A percentile compares a stretch with the other conserved stretches of the same genome.
phyloP scores from a whole-genome alignment of 2,329 filamentous ascomycete genomes.

The Aspergillus fijiensis region DNA sequence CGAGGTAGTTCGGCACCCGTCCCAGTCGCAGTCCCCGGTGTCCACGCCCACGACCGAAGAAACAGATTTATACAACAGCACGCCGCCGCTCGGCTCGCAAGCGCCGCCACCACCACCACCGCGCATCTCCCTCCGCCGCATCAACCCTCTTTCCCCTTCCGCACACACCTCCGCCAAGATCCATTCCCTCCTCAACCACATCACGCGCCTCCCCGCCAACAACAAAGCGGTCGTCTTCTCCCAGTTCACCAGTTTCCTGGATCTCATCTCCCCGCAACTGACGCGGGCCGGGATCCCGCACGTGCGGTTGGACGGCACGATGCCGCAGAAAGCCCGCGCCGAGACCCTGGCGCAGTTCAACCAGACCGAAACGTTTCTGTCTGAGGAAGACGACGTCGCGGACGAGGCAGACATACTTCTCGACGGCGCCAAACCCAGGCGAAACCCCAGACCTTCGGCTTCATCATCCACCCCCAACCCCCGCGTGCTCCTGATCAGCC shows the following conservation, averaged over 20 bases:
- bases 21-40: conserved; percentile 10
- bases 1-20: conserved; percentile 77
- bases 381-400: conserved; percentile 35
- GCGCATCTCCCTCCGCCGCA: conserved; percentile 60
- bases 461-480: conserved; percentile 26
- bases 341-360: conserved; percentile 74
- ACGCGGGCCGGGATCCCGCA: conserved; percentile 68
- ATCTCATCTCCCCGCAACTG: conserved; percentile 83
- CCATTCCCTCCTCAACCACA: conserved; percentile 70
- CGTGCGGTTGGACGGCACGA: conserved; percentile 87
- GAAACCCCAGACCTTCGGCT: not conserved
- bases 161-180: conserved; percentile 76
- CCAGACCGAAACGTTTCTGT: conserved; percentile 38
- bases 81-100: conserved; percentile 35
- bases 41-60: conserved; percentile 34
- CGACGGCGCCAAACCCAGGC: not conserved
- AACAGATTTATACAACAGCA: conserved; percentile 42
- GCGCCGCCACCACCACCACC: conserved; percentile 40
- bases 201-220: conserved; percentile 67
- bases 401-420: conserved; percentile 29
- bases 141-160: conserved; percentile 62
- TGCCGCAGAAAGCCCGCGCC: conserved; percentile 81
- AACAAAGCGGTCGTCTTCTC: conserved; percentile 93
- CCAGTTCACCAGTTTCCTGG: conserved; percentile 95
- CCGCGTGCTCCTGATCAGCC: conserved; percentile 72